Conservation (phyloP, 2,329 filamentous ascomycete genomes). For the Trichoderma sp. region DNA sequence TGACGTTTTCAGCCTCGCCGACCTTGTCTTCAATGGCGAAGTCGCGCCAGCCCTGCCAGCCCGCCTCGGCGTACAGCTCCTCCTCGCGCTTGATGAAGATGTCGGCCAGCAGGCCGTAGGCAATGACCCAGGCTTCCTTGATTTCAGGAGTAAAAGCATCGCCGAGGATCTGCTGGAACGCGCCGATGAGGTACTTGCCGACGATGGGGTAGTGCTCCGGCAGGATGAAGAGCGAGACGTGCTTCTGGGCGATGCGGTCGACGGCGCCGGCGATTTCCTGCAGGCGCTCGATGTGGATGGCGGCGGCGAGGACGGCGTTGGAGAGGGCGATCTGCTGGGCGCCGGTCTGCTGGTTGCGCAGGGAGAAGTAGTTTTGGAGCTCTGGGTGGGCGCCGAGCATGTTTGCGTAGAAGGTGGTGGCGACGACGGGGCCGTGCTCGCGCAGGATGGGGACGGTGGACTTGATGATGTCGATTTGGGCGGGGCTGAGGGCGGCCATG, state of each 20-base stretch:
- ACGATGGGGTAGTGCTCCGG: constrained; percentile 73
- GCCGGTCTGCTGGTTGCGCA: constrained; percentile 68
- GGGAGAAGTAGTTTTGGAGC: constrained; percentile 72
- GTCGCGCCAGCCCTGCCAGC: constrained; percentile 54
- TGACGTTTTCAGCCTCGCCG: constrained; percentile 62
- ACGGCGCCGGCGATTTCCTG: constrained; percentile 58
- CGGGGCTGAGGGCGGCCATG: constrained; percentile 59
- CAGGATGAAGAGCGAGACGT: constrained; percentile 68
- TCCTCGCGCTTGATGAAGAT: constrained; percentile 70
- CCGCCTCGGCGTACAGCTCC: constrained; percentile 58
- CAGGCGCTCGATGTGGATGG: constrained; percentile 71
- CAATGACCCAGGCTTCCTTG: constrained; percentile 70
- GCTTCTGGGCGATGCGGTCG: constrained; percentile 76
- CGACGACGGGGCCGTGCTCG: constrained; percentile 70
- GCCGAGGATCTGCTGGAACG: constrained; percentile 69
- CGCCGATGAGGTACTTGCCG: constrained; percentile 67
- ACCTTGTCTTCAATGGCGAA: constrained; percentile 64
- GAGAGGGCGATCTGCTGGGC: constrained; percentile 72
- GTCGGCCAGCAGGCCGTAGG: constrained; percentile 71
- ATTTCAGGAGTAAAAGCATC: constrained; percentile 68
- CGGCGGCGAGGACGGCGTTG: constrained; percentile 70
- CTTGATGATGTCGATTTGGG: constrained; percentile 73
- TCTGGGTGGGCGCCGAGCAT: constrained; percentile 66
- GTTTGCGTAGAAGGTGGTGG: constrained; percentile 70
- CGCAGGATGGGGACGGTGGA: constrained; percentile 73